Base-by-base conservation (phyloP, 495 filamentous ascomycete genomes). In the Tuber melanosporum region DNA sequence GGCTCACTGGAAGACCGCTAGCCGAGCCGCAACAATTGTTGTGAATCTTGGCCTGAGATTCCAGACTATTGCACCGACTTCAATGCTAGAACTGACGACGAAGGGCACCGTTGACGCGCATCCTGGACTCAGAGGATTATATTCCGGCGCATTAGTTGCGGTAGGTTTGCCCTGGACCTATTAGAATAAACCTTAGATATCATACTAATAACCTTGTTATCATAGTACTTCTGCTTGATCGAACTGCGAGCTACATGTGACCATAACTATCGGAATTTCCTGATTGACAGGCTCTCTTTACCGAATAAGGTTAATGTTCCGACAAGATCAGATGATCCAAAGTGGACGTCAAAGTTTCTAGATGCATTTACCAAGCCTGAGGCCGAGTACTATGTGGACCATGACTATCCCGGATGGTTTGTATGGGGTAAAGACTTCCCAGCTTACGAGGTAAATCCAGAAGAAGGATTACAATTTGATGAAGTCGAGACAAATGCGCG, bases 1-100 rank as follows among this genome's bases (percentile, higher is more conserved):
- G 39, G 92, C 93, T 0, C 96, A 98, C 83, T 99, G 95, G 95
- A 98, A 97, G 87, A 92, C 97, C 78, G 95, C 94, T 15, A 93
- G 90, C 76, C 88, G 95, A 43, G 94, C 93, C 66, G 92, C 92
- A 20, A 92, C 94, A 39, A 94, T 98, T 79, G 91, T 97, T 22
- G 89, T 94, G 76, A 94, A 94, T 75, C 88, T 97, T 79, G 94
- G 92, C 73, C 88, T 97, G 69, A 90, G 96, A 66, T 97, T 97
- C 79, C 92, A 97, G 76, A 91, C 90, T 32, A 90, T 99, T 75
- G 93, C 93, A 17, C 92, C 91, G 70, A 87, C 91, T 44, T 89
- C 91, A 71, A 89, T 98, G 79, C 88, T 98, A 70, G 91, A 98
- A 75, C 87, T 98, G n/a, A 89, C 97, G 73, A 91, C 91, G 43